These are phyloP conservation scores for Coelastrella sp. DNA, from an alignment of 139 green algal species.

Conservation along the genomic window DNA sequence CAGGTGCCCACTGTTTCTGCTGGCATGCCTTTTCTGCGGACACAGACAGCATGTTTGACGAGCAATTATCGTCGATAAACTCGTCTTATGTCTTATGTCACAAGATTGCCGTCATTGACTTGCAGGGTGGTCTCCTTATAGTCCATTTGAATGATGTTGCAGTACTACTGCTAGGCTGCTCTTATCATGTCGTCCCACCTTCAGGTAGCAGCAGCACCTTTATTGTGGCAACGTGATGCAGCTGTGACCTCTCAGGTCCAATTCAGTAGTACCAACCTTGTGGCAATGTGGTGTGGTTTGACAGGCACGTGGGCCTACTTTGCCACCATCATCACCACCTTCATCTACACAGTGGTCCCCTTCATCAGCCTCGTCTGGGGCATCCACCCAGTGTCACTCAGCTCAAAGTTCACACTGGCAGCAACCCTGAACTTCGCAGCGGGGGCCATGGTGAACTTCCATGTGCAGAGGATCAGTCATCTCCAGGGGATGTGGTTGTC, in stretches of 20 bases:
- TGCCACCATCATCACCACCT: conserved; percentile 56
- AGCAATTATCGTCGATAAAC: too few species aligned
- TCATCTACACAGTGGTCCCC: conserved; percentile 66
- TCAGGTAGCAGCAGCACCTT: conserved; percentile 33
- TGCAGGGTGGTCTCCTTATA: too few species aligned
- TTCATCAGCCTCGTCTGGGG: conserved; percentile 62
- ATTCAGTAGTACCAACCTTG: background rate
- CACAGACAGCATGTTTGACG: too few species aligned
- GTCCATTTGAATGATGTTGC: background rate
- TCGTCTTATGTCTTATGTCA: too few species aligned
- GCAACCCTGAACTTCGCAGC: conserved; percentile 41
- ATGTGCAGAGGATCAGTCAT: background rate
- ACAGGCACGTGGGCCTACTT: conserved; percentile 58
- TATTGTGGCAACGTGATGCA: conserved; percentile 54
- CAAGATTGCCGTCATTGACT: too few species aligned
- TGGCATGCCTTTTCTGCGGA: too few species aligned
- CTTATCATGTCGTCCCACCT: background rate
- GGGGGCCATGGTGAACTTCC: conserved; percentile 30
- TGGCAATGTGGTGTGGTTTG: background rate
- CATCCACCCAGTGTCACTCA: conserved; percentile 42
- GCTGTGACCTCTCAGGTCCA: background rate
- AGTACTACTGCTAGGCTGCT: too few species aligned
- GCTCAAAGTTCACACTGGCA: conserved; percentile 31
- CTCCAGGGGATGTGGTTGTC: conserved; percentile 36
- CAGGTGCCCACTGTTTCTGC: too few species aligned